Conservation (phyloP, 257 asterid genomes). For the Solanum chaucha region DNA sequence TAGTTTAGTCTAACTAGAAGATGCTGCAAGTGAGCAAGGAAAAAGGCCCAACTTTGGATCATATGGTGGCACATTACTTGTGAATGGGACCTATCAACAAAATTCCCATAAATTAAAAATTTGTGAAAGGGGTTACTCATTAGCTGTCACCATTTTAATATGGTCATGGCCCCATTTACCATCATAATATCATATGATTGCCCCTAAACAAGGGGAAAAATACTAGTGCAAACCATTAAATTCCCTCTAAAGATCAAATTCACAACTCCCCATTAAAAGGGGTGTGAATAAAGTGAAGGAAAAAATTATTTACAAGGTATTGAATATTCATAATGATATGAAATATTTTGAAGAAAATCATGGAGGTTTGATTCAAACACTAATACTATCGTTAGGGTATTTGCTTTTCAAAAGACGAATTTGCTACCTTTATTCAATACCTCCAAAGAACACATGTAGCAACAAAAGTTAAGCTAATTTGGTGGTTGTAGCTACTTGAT, state of each 20-base stretch:
- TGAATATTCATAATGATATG: neutral
- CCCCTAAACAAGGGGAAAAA: neutral
- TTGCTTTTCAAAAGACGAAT: neutral
- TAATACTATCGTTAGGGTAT: too few species aligned
- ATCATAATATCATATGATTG: constrained; percentile 1
- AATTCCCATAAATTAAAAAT: neutral
- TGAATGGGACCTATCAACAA: constrained; percentile 2
- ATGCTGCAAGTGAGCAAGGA: neutral
- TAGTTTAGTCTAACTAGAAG: neutral
- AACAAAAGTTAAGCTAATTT: neutral
- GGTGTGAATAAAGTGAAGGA: neutral
- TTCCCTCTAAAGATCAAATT: neutral
- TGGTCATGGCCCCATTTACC: neutral
- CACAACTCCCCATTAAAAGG: neutral
- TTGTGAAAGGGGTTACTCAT: neutral
- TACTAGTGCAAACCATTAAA: neutral
- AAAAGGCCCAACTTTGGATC: neutral
- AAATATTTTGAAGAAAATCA: too few species aligned
- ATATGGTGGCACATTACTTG: neutral
- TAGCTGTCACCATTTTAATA: constrained; percentile 7
- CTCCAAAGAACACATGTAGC: neutral
- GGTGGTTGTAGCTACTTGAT: neutral
- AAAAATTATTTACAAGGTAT: neutral
- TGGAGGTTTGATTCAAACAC: neutral
- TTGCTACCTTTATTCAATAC: neutral